Percentiles rank a stretch among this genome's conserved stretches.
Evolutionary conservation across 2,329 filamentous ascomycete genomes (phyloP).

Genomic region (Pseudogymnoascus sp.): DNA sequence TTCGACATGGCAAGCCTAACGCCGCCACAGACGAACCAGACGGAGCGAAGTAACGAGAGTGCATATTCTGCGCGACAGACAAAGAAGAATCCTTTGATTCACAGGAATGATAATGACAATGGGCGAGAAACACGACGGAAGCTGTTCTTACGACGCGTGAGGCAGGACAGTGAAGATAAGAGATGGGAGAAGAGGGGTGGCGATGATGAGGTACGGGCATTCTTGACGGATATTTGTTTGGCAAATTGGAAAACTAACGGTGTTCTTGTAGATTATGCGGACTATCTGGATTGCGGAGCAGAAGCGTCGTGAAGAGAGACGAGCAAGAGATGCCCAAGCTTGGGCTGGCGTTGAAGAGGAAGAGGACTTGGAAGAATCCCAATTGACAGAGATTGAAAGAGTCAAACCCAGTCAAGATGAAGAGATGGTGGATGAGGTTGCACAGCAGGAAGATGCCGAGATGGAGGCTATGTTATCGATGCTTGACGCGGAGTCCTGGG

Average conservation of each 20-base stretch:
- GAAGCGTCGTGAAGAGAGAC: constrained; percentile 26
- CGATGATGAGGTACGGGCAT: constrained; percentile 44
- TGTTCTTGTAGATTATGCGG: constrained; percentile 27
- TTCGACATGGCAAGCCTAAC: neutral
- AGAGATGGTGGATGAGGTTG: constrained; percentile 42
- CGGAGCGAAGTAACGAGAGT: neutral
- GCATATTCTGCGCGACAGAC: constrained; percentile 1
- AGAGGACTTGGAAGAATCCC: constrained; percentile 14
- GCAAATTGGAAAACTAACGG: neutral
- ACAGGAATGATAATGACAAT: constrained; percentile 45
- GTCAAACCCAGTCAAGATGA: constrained; percentile 18
- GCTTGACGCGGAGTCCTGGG: constrained; percentile 23
- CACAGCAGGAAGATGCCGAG: constrained; percentile 45
- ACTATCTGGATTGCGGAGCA: constrained; percentile 32
- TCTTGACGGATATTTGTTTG: neutral
- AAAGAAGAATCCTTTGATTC: constrained; percentile 55
- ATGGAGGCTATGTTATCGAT: constrained; percentile 47
- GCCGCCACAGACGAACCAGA: neutral
- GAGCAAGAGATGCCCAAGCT: constrained; percentile 23
- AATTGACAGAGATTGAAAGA: constrained; percentile 6
- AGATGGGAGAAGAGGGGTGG: constrained; percentile 52
- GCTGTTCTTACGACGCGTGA: constrained; percentile 60
- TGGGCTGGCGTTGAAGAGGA: constrained; percentile 21
- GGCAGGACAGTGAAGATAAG: constrained; percentile 50
- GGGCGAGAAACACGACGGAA: constrained; percentile 55